Evolutionary conservation across 73 alveolate genomes (phyloP), one percentile per base, ranked within the genome.

Genomic region (Paramecium pentaurelia): DNA sequence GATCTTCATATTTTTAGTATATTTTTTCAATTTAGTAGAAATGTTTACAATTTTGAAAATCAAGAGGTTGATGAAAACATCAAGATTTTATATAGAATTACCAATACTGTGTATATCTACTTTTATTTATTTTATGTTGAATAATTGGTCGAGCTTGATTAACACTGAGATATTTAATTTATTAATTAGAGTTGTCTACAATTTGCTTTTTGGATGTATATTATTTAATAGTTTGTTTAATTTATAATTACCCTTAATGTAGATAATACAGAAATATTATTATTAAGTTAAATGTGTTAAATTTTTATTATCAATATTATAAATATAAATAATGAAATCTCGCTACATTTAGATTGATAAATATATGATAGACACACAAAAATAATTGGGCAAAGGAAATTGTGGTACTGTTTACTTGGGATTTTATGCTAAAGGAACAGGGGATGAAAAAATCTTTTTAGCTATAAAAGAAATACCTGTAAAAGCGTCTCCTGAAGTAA

Each of bases 401-500:
- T 71, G 94, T 30, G 94, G 94, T 18, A 71, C 75, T 22, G 94
- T 89, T 18, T 89, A 71, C 58, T 89, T 89, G 49, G 94, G 94
- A n/a, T 89, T 80, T 42, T 80, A 80, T 44, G 71, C 91, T 2
- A 80, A 83, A 68, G 77, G 60, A 34, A 89, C 77, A 8, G 94
- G 77, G 22, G 42, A 70, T 28, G 60, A 60, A 34, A 28, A 89
- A 71, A 49, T 37, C 25, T 71, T 60, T 71, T 89, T 89, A 71
- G 92, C 92, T 2, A 89, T 89, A 6, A 89, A 89, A 36, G 86
- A 89, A 73, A 89, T 89, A 28, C 94, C 92, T 20, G 88, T 89
- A 1, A 89, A 89, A 42, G 80, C 94, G 5, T 58, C 54, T 12
- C 98, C 99, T 6, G 98, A 97, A 88, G 96, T 97, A 44, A 96